Conservation (phyloP, 1,284 basidiomycete species). For the Puccinia hordei region DNA sequence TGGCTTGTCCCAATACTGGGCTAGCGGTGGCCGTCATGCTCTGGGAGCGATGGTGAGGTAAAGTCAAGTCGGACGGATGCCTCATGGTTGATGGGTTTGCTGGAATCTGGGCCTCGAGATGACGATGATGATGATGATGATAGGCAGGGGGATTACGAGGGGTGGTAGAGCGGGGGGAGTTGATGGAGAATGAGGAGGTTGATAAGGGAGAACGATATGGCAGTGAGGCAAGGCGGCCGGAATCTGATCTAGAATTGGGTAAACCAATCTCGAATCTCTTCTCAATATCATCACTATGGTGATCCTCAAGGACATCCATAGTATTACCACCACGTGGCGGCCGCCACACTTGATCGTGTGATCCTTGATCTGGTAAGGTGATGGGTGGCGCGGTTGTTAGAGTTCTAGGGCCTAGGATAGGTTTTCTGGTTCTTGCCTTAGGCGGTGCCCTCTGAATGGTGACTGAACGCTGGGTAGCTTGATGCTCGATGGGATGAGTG, state of each 20-base stretch:
- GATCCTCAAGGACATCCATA: background rate
- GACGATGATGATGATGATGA: background rate
- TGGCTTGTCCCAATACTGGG: background rate
- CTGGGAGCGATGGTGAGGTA: conserved; percentile 9
- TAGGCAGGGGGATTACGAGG: background rate
- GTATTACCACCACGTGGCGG: background rate
- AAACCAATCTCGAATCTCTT: background rate
- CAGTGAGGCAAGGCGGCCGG: background rate
- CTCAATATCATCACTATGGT: background rate
- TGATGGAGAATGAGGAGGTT: conserved; percentile 12
- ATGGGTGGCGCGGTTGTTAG: conserved; percentile 12
- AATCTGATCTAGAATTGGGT: conserved; percentile 4
- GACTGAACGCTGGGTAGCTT: conserved; percentile 4
- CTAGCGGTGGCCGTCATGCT: conserved; percentile 1
- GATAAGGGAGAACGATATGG: background rate
- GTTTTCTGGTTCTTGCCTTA: background rate
- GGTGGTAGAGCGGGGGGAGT: background rate
- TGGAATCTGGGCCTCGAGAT: background rate
- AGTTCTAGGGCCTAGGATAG: background rate
- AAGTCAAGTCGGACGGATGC: background rate
- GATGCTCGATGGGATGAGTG: background rate
- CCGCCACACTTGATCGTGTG: background rate
- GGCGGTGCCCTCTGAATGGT: background rate
- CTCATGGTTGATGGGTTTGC: background rate
- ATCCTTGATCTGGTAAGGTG: conserved; percentile 3